Base-by-base conservation (phyloP, 2,329 filamentous ascomycete genomes). In the Blastomyces silverae region DNA sequence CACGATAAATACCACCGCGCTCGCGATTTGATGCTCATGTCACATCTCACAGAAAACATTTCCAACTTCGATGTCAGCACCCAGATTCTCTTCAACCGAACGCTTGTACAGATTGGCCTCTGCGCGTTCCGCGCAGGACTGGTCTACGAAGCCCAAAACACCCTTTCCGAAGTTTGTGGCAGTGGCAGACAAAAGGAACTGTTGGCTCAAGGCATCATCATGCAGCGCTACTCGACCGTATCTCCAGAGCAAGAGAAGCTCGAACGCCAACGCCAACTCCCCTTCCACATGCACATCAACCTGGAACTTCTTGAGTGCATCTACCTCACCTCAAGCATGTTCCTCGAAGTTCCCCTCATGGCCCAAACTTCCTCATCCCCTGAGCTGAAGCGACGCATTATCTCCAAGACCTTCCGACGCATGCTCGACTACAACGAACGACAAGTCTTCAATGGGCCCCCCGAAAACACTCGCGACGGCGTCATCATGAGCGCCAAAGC, bases 231-330 rank as follows among this genome's bases (percentile, higher is more conserved):
- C 81, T 93, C 87, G 73, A 92, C 96, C 74, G 94, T 99, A 67
- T 94, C 92, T 46, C 94, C 94, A 22, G 94, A 99, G 80, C 94
- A 99, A 80, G 94, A 99, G 82, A 90, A 93, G 70, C 85, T 97
- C 50, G 94, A 99, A 83, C 91, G 94, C 77, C 93, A 97, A 81
- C 89, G 94, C 73, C 94, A 99, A 81, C 85, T 99, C 70, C 94
- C 94, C 48, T 99, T 99, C 88, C 94, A 99, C 83, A 97, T 99
- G 92, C 94, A 99, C 85, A 99, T 99, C 84, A 99, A 99, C 83
- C 85, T 99, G 62, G 94, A 99, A 79, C 86, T 99, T 64, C 86
- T 99, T 50, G 94, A 99, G 82, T 97, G 94, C 75, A 93, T 97
- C 67, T 99, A 99, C 82, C 85, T 99, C 66, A 97, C 94, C 61